Evolutionary conservation across 768 basidiomycete genomes (phyloP).

Genomic region (Scleroderma citrinum): DNA sequence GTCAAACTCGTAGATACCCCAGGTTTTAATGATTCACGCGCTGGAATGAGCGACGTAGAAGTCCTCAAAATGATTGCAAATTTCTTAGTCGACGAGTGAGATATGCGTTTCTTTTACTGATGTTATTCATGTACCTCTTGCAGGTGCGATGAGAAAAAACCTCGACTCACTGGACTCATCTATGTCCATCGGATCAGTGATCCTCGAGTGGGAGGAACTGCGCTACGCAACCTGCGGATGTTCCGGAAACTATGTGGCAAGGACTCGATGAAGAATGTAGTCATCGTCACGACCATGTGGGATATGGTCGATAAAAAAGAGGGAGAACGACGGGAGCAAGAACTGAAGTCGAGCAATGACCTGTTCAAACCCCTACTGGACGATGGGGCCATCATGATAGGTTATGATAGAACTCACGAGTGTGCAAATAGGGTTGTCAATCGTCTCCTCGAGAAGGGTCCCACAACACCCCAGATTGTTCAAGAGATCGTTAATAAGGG

Average conservation of each 20-base stretch:
- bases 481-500: not conserved
- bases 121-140: not conserved
- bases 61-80: no score
- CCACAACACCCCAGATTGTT: not conserved
- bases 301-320: constrained; percentile 22
- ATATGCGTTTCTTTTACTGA: not conserved
- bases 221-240: not conserved
- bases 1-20: no score
- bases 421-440: no score
- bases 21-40: no score
- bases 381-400: no score
- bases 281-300: constrained; percentile 44
- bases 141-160: not conserved
- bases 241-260: constrained; percentile 35
- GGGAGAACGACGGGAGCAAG: constrained; percentile 4
- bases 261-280: constrained; percentile 36
- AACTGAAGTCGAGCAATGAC: no score
- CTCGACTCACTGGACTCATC: constrained; percentile 30
- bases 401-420: no score
- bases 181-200: constrained; percentile 15
- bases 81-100: not conserved
- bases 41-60: no score
- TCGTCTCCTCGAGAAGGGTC: not conserved
- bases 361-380: no score
- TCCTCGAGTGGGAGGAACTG: no score